These are phyloP conservation scores for Zymoseptoria passerinii DNA, from an alignment of 2,329 filamentous ascomycete species.

Conservation along the genomic window DNA sequence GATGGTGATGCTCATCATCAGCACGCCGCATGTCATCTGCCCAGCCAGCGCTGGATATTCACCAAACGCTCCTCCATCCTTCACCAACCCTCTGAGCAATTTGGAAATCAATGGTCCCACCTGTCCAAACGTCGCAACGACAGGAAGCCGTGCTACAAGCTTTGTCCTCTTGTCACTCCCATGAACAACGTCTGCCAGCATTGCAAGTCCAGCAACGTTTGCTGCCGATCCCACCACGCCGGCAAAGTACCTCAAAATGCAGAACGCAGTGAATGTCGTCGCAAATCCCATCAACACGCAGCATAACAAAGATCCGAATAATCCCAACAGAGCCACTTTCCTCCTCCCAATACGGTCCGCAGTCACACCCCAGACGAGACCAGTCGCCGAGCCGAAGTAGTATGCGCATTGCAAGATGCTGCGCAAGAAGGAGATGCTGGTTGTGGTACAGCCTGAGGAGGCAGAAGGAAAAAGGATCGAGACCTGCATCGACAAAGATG, in stretches of 20 bases:
- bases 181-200: constrained; percentile 36
- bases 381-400: constrained; percentile 38
- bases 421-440: constrained; percentile 39
- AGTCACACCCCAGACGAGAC: constrained; percentile 39
- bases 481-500: constrained; percentile 41
- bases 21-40: constrained; percentile 36
- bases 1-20: constrained; percentile 36
- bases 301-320: constrained; percentile 38
- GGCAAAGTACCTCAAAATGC: constrained; percentile 36
- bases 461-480: constrained; percentile 39
- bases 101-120: constrained; percentile 39
- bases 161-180: constrained; percentile 26
- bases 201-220: constrained; percentile 38
- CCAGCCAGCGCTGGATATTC: constrained; percentile 37
- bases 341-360: constrained; percentile 38
- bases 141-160: constrained; percentile 38
- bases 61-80: constrained; percentile 31
- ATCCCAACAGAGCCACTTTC: constrained; percentile 37
- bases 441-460: constrained; percentile 34
- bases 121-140: constrained; percentile 39
- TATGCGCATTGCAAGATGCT: constrained; percentile 43
- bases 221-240: constrained; percentile 39
- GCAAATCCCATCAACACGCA: constrained; percentile 42
- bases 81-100: constrained; percentile 27
- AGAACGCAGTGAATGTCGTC: constrained; percentile 35